Conservation (phyloP, 139 green algal species). For the Picochlorum sp. region DNA sequence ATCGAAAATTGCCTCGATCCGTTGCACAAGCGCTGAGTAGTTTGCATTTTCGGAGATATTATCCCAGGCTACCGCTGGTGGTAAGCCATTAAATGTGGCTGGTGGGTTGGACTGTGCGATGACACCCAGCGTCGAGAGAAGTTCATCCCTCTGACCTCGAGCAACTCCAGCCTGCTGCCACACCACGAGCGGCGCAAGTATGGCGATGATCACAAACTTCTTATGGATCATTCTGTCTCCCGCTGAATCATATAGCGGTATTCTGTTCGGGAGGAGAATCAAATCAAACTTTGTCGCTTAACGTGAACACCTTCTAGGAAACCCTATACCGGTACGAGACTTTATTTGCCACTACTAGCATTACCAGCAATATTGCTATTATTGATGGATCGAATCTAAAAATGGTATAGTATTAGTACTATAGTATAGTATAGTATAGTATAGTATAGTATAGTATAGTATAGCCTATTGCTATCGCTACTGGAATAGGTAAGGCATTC, state of each 20-base stretch:
- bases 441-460: too few species aligned
- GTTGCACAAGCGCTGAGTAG: background rate
- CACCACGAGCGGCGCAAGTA: background rate
- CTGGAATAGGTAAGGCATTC: too few species aligned
- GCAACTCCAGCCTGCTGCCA: background rate
- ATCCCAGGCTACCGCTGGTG: background rate
- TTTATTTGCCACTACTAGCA: too few species aligned
- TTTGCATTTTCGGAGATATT: background rate
- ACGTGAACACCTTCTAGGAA: background rate
- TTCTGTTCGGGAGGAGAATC: background rate
- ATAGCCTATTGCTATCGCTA: too few species aligned
- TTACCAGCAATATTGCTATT: too few species aligned
- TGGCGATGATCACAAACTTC: background rate
- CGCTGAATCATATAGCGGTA: background rate
- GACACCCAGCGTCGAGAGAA: background rate
- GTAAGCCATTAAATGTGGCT: background rate
- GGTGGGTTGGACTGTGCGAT: background rate
- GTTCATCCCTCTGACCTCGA: background rate
- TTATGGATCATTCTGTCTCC: background rate
- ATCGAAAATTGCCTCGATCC: background rate
- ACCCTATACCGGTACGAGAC: too few species aligned
- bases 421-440: too few species aligned
- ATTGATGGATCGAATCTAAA: too few species aligned
- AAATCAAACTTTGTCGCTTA: background rate
- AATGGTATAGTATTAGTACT: too few species aligned